Evolutionary conservation across 176 grass and related monocot genomes (phyloP).

Genomic region (Phoenix roebelenii): DNA sequence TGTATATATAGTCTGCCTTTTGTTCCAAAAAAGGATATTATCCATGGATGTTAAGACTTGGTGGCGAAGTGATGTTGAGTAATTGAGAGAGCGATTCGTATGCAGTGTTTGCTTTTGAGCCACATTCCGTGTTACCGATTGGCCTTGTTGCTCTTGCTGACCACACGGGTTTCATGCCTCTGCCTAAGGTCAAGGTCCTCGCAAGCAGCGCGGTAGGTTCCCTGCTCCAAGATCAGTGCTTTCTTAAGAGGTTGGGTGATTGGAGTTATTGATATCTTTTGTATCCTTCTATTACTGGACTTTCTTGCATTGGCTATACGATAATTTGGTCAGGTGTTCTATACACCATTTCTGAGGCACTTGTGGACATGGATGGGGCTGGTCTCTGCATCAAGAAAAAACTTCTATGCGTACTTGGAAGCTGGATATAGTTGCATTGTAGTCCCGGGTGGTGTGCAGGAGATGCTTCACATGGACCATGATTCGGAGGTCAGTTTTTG

Average conservation of each 20-base stretch:
- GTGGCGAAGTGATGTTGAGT: not conserved
- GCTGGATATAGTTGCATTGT: conserved; percentile 64
- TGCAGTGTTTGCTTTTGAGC: conserved; percentile 89
- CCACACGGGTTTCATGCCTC: conserved; percentile 70
- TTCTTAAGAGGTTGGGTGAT: not conserved
- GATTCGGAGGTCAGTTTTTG: conserved; percentile 50
- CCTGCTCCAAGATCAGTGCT: not conserved
- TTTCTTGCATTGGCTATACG: conserved; percentile 6
- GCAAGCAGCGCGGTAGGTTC: conserved; percentile 76
- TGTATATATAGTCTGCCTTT: not conserved
- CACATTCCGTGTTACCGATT: conserved; percentile 82
- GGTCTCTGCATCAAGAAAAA: conserved; percentile 64
- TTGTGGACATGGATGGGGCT: conserved; percentile 89
- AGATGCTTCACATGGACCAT: conserved; percentile 91
- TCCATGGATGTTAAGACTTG: no score
- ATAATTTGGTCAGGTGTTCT: conserved; percentile 62
- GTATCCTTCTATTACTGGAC: not conserved
- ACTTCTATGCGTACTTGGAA: conserved; percentile 53
- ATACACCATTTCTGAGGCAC: conserved; percentile 89
- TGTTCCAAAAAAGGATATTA: not conserved
- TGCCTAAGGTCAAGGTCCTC: conserved; percentile 56
- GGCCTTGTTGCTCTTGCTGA: conserved; percentile 36
- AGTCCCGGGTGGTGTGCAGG: conserved; percentile 87
- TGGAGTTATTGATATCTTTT: no score
- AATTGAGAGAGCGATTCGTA: not conserved